Conservation (phyloP, 441 rosid genomes). For the Biscutella laevigata region DNA sequence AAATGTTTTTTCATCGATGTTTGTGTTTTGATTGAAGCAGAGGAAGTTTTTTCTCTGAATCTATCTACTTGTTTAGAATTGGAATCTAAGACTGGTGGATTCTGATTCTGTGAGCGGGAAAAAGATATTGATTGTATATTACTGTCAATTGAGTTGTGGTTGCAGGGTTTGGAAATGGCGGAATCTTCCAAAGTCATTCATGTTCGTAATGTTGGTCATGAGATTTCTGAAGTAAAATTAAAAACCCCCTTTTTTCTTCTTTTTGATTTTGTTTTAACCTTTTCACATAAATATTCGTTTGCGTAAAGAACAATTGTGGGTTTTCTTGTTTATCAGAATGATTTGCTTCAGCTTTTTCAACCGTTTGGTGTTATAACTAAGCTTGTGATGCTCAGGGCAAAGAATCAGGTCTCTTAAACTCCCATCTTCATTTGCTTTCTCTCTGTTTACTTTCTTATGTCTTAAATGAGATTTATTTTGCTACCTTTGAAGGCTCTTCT, state of each 20-base stretch:
- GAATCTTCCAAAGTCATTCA: constrained; percentile 96
- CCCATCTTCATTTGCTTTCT: not conserved
- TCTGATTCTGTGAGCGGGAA: constrained; percentile 2
- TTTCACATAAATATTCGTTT: too few relatives aligned
- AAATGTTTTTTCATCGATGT: not conserved
- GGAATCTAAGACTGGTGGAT: not conserved
- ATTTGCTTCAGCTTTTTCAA: constrained; percentile 93
- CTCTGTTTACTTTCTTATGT: not conserved
- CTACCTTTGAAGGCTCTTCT: constrained; percentile 64
- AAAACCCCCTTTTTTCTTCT: constrained; percentile 2
- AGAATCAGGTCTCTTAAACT: constrained; percentile 71
- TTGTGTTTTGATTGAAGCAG: not conserved
- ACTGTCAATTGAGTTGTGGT: constrained; percentile 10
- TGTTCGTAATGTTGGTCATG: constrained; percentile 96
- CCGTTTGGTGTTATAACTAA: constrained; percentile 95
- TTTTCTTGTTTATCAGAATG: constrained; percentile 49
- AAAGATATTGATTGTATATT: not conserved
- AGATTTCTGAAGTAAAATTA: constrained; percentile 78
- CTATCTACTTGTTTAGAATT: not conserved
- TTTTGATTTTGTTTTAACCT: not conserved
- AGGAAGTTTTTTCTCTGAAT: not conserved
- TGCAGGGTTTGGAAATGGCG: constrained; percentile 45
- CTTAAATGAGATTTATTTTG: not conserved
- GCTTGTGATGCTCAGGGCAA: constrained; percentile 97
- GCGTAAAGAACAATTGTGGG: too few relatives aligned